Percentiles rank a stretch among this genome's conserved stretches.
Evolutionary conservation across 1,284 basidiomycete species (phyloP).

Genomic region (Tilletia caries): DNA sequence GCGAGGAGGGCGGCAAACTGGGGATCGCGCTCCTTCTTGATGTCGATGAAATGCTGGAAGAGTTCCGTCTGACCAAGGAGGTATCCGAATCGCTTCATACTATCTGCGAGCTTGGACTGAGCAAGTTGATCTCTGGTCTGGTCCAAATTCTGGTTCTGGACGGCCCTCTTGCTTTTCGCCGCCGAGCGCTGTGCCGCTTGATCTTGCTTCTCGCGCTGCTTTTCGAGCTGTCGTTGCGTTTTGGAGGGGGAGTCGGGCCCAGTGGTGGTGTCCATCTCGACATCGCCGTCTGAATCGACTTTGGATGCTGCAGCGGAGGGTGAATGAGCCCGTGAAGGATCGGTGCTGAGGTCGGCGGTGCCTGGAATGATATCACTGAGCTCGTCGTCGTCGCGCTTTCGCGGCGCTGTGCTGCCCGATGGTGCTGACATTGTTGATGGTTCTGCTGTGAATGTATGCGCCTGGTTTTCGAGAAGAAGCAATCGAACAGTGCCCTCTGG

Average conservation of each 20-base stretch:
- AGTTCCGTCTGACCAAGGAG: conserved; percentile 52
- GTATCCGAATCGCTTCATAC: conserved; percentile 50
- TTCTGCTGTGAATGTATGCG: too few species aligned
- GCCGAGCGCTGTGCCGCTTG: conserved; percentile 27
- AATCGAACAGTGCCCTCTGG: too few species aligned
- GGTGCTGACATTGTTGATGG: too few species aligned
- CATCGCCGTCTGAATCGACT: conserved; percentile 27
- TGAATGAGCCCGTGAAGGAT: conserved; percentile 28
- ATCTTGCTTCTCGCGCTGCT: conserved; percentile 33
- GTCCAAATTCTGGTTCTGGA: conserved; percentile 39
- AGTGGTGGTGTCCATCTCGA: conserved; percentile 15
- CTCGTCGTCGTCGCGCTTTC: conserved; percentile 36
- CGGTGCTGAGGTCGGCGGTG: conserved; percentile 35
- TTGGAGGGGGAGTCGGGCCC: conserved; percentile 33
- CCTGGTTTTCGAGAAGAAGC: too few species aligned
- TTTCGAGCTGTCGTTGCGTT: conserved; percentile 39
- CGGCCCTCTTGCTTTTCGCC: conserved; percentile 31
- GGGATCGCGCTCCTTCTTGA: conserved; percentile 73
- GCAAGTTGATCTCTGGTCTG: conserved; percentile 40
- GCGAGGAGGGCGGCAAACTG: conserved; percentile 81
- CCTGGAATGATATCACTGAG: conserved; percentile 41
- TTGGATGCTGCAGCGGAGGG: conserved; percentile 23
- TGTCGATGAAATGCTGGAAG: conserved; percentile 54
- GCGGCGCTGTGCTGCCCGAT: too few species aligned
- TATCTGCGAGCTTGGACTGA: conserved; percentile 48